Conservation (phyloP, 1,139 yeast genomes). For the Sugiyamaella paludigena region DNA sequence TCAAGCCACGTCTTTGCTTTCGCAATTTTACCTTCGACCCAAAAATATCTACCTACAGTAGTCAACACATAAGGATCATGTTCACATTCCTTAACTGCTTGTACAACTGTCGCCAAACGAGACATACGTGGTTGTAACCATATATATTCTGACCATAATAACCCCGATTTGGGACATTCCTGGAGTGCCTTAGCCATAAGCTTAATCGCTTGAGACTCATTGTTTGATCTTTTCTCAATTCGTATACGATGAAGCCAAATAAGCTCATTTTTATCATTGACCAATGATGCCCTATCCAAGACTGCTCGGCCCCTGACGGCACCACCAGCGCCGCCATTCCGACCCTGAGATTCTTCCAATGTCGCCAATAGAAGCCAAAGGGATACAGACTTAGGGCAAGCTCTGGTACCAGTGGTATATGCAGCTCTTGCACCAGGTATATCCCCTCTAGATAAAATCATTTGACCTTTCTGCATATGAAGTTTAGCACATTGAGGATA, state of each 20-base stretch:
- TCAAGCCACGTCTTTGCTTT: slow-evolving; percentile 78
- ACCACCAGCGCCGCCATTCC: slow-evolving; percentile 19
- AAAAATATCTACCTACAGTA: slow-evolving; percentile 66
- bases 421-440: slow-evolving; percentile 48
- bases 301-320: slow-evolving; percentile 68
- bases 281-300: slow-evolving; percentile 63
- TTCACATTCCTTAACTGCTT: slow-evolving; percentile 67
- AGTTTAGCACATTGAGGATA: slow-evolving; percentile 52
- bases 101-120: slow-evolving; percentile 63
- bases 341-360: slow-evolving; percentile 45
- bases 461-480: slow-evolving; percentile 59
- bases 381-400: slow-evolving; percentile 44
- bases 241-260: slow-evolving; percentile 60
- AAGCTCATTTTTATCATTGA: slow-evolving; percentile 48
- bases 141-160: slow-evolving; percentile 63
- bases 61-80: slow-evolving; percentile 59
- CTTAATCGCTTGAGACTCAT: slow-evolving; percentile 53
- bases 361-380: slow-evolving; percentile 60
- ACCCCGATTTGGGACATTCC: slow-evolving; percentile 56
- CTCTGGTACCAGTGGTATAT: slow-evolving; percentile 50
- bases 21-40: slow-evolving; percentile 61
- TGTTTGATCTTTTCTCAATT: slow-evolving; percentile 55
- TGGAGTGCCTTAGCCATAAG: slow-evolving; percentile 60
- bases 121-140: slow-evolving; percentile 47
- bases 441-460: slow-evolving; percentile 40